These are phyloP conservation scores for Eucalyptus cladocalyx DNA, from an alignment of 345 rosid species.

Conservation along the genomic window DNA sequence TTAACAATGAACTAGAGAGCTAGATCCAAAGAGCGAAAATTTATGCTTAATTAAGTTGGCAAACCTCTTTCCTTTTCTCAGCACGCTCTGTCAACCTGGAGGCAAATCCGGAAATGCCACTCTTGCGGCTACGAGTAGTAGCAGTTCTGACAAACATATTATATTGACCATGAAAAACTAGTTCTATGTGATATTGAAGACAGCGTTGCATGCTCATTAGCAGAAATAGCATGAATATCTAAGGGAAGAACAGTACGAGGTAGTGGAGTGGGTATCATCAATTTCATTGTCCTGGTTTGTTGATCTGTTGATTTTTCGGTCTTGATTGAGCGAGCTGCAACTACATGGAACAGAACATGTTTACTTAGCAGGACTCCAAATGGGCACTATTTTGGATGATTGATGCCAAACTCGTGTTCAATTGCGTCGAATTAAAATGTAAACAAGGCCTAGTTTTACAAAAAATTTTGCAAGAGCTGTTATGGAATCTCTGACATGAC, in stretches of 20 bases:
- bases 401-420: not conserved
- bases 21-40: not conserved
- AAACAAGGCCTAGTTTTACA: not conserved
- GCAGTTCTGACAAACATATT: constrained; percentile 33
- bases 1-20: not conserved
- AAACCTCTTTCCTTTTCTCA: constrained; percentile 90
- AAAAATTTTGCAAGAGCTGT: not conserved
- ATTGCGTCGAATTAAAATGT: not conserved
- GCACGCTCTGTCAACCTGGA: constrained; percentile 95
- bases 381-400: not conserved
- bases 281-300: constrained; percentile 41
- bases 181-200: not conserved
- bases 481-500: not conserved
- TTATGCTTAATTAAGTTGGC: not conserved
- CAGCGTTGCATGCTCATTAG: not conserved
- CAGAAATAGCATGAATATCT: not conserved
- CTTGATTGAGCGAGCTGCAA: not conserved
- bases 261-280: constrained; percentile 69
- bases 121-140: constrained; percentile 40
- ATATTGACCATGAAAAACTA: not conserved
- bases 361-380: not conserved
- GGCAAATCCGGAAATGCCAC: constrained; percentile 67
- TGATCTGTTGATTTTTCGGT: not conserved
- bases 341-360: not conserved
- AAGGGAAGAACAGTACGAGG: constrained; percentile 48